phyloP scores from a whole-genome alignment of 2,329 filamentous ascomycete species.

The Ceratocystis destructans region DNA sequence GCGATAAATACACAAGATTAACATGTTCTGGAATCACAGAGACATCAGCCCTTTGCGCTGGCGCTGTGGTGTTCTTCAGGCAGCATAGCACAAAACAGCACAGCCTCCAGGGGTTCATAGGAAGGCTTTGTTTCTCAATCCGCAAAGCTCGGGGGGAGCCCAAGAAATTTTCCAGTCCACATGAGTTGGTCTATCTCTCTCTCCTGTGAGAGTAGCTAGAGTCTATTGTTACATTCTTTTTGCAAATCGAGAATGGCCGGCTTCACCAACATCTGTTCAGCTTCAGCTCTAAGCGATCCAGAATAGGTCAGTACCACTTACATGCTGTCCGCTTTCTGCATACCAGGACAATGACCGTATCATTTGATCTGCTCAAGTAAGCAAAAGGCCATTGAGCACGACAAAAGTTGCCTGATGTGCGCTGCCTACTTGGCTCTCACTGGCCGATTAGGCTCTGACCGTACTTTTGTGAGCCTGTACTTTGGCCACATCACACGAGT shows the following conservation, averaged over 20 bases:
- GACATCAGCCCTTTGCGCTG: slow-evolving; percentile 3
- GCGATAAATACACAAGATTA: neutral
- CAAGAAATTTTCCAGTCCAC: neutral
- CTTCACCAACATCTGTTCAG: neutral
- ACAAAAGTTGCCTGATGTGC: too few relatives aligned
- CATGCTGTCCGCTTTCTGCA: too few relatives aligned
- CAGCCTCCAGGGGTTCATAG: neutral
- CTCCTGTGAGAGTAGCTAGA: too few relatives aligned
- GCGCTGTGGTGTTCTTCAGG: neutral
- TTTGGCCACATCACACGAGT: too few relatives aligned
- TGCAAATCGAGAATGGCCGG: neutral
- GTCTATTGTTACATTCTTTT: neutral
- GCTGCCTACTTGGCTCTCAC: too few relatives aligned
- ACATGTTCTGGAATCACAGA: slow-evolving; percentile 4
- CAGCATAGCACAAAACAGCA: neutral
- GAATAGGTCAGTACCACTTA: neutral
- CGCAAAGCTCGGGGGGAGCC: neutral
- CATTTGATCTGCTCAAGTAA: too few relatives aligned
- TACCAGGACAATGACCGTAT: too few relatives aligned
- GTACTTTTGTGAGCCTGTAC: too few relatives aligned
- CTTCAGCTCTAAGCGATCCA: neutral
- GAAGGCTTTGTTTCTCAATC: neutral
- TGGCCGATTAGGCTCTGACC: too few relatives aligned
- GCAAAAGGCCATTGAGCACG: too few relatives aligned
- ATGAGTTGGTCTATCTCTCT: too few relatives aligned